A percentile compares a stretch with the other conserved stretches of the same genome.
These are phyloP conservation scores for Cryptococcus deneoformans DNA, from an alignment of 1,284 basidiomycete genomes.

Conservation along the genomic window DNA sequence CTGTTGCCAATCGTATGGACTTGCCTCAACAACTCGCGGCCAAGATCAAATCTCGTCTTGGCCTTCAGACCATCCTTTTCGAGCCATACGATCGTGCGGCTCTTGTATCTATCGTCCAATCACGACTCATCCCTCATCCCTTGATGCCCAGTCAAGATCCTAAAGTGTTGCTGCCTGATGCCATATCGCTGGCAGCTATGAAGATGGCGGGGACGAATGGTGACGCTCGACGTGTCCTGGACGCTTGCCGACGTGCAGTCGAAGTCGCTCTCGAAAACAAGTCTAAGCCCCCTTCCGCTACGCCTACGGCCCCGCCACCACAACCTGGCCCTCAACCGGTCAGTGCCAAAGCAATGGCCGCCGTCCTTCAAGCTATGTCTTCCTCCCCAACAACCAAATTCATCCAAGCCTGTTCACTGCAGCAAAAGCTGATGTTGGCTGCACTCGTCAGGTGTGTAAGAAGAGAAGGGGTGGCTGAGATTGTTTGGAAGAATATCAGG, in stretches of 20 bases:
- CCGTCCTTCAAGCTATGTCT: constrained; percentile 85
- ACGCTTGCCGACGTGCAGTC: constrained; percentile 86
- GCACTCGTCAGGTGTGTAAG: constrained; percentile 79
- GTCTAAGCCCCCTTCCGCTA: background rate
- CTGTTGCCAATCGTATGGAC: constrained; percentile 99
- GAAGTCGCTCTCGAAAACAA: constrained; percentile 60
- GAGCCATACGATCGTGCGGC: constrained; percentile 81
- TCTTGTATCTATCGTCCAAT: constrained; percentile 80
- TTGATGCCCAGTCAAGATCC: constrained; percentile 63
- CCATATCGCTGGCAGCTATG: constrained; percentile 84
- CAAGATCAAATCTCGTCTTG: constrained; percentile 87
- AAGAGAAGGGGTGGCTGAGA: constrained; percentile 81
- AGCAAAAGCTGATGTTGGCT: constrained; percentile 86
- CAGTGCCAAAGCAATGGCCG: constrained; percentile 68
- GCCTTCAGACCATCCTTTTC: constrained; percentile 95
- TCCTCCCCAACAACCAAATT: constrained; percentile 84
- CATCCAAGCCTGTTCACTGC: constrained; percentile 72
- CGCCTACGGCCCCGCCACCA: background rate
- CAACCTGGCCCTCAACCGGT: constrained; percentile 53
- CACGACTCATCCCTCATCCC: constrained; percentile 59
- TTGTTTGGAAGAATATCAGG: constrained; percentile 73
- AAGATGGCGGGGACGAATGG: constrained; percentile 91
- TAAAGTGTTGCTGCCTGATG: constrained; percentile 61
- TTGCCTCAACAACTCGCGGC: constrained; percentile 92
- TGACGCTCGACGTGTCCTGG: constrained; percentile 88